Base-by-base conservation (phyloP, 108 stramenopile genomes). In the Conticribra guillardii region DNA sequence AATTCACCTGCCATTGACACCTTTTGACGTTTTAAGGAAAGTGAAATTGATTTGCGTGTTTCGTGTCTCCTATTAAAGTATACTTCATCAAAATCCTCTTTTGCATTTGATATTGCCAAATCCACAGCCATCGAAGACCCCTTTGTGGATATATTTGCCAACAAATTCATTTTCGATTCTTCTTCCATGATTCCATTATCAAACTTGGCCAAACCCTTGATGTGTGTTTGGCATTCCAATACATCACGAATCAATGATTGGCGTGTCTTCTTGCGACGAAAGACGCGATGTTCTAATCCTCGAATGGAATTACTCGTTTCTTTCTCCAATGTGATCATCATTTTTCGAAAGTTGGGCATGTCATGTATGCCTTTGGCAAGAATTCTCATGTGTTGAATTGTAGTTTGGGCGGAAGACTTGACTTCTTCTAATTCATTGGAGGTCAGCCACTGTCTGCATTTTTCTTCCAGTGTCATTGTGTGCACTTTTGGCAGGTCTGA, bases 201-300 rank as follows among this genome's bases (percentile, higher is more conserved):
- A 54, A 76, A 76, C 18, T 53, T 50, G 9, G 44, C 60, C 22
- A 76, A 59, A 2, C 74, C 67, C 2, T 29, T 14, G 11, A 66
- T 60, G 28, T 76, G 54, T 32, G 30, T 60, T 22, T 76, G 74
- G 44, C 74, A 76, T 18, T 76, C 74, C 30, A 76, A 48, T 14
- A 67, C 74, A 27, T 76, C 74, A 5, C 46, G 44, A 53, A 67
- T 60, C 24, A 67, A 19, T 48, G 24, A 18, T 14, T 55, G 58
- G 0, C 66, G 67, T 0, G 74, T 60, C 17, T 52, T 41, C 32
- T 53, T 67, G 15, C 67, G 59, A 21, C 74, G 22, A 55, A 68
- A 62, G 19, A 76, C 60, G 29, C 67, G 60, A 52, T 76, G 67
- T 31, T 76, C 74, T 47, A 76, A 50, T 11, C 74, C 74, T 15